These are phyloP conservation scores for Polytolypa hystricis DNA, from an alignment of 2,329 filamentous ascomycete species.

Conservation along the genomic window DNA sequence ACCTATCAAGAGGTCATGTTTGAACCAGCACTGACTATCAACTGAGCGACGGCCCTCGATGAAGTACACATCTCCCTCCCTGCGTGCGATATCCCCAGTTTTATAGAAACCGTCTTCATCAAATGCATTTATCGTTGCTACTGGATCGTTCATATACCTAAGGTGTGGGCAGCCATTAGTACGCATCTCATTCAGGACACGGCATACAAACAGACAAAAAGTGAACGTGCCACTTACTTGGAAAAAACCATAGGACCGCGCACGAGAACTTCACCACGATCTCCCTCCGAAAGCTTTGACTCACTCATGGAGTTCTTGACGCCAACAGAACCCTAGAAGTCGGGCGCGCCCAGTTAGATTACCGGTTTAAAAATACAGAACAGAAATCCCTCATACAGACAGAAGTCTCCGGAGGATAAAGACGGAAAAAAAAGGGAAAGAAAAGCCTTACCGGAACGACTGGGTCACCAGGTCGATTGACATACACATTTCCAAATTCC, in stretches of 20 bases:
- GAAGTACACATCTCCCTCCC: conserved; percentile 27
- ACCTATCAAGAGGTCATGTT: too few relatives aligned
- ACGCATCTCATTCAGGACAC: too few relatives aligned
- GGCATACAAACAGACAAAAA: too few relatives aligned
- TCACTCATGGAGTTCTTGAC: conserved; percentile 27
- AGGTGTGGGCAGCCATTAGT: too few relatives aligned
- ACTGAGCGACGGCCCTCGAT: conserved; percentile 38
- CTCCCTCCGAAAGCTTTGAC: conserved; percentile 27
- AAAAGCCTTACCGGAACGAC: too few relatives aligned
- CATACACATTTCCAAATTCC: conserved; percentile 33
- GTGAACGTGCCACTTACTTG: conserved; percentile 25
- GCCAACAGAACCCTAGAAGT: conserved; percentile 1
- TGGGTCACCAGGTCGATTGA: too few relatives aligned
- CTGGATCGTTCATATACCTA: conserved; percentile 25
- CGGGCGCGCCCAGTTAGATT: too few relatives aligned
- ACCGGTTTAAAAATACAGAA: too few relatives aligned
- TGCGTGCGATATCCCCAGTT: conserved; percentile 27
- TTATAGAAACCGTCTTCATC: conserved; percentile 31
- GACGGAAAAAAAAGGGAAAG: too few relatives aligned
- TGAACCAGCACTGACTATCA: conserved; percentile 24
- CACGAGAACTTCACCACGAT: conserved; percentile 39
- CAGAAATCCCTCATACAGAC: too few relatives aligned
- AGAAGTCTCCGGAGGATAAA: too few relatives aligned
- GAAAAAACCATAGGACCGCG: conserved; percentile 32
- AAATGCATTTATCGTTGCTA: conserved; percentile 17